Evolutionary conservation across 2,329 filamentous ascomycete genomes (phyloP), one percentile per base, ranked within the genome.

Genomic region (Aspergillus pseudoterreus): DNA sequence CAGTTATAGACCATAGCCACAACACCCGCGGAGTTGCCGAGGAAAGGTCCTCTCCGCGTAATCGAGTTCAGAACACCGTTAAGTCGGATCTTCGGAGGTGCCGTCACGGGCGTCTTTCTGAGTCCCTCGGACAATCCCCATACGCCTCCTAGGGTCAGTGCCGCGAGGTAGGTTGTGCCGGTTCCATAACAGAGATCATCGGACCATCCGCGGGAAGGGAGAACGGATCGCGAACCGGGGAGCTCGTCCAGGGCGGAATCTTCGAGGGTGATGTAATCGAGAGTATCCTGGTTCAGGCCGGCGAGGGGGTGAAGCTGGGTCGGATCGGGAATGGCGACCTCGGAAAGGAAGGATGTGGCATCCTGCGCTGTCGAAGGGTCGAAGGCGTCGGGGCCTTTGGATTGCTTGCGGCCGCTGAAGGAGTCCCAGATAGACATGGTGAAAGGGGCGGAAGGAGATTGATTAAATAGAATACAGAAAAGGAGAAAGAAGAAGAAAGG

Each of bases 121-220:
- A 97, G 75, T 10, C 94, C 94, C 74, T 99, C 94, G 59, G 88
- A 86, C 61, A 99, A 73, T 56, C 94, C 94, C 92, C 92, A 97
- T 51, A 84, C 86, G 60, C 94, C 94, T 71, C 94, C 94, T 60
- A 95, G 70, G 38, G 87, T 82, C 64, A 99, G 78, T 6, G 88
- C 94, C n/a, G 88, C 78, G 54, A 99, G 79, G 70, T 99, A 99
- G 68, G 91, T 96, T 56, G 92, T 86, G 63, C 94, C 94, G 19
- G 94, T 95, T 67, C 95, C 94, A 72, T 99, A 99, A 76, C 94
- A 97, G 54, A 99, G 83, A 72, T 99, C 94, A 70, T 99, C 94
- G 55, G 92, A 95, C 85, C 95, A 99, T 70, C 94, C 94, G 71
- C 94, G 87, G 51, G 92, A 96, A 41, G 95, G 94, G 49, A 99